These are phyloP conservation scores for Penicillium bovifimosum DNA, from an alignment of 495 filamentous ascomycete species.

Conservation along the genomic window DNA sequence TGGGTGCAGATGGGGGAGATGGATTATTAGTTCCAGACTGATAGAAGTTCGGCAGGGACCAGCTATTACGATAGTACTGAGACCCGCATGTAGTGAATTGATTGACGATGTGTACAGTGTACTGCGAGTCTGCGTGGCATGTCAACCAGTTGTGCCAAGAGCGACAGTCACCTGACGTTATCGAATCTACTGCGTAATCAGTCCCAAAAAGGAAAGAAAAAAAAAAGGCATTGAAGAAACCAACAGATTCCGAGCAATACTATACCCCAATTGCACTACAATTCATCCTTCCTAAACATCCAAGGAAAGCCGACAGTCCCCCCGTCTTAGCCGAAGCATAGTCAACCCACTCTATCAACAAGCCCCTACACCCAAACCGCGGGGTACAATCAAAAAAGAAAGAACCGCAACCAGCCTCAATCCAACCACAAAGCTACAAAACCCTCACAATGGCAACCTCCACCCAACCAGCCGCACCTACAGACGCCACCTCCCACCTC, in stretches of 20 bases:
- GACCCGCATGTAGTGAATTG: too few relatives aligned
- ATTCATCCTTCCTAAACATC: background rate
- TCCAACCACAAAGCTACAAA: slow-evolving; percentile 4
- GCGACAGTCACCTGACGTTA: slow-evolving; percentile 13
- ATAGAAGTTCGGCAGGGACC: too few relatives aligned
- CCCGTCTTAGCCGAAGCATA: background rate
- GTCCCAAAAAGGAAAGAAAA: background rate
- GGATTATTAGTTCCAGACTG: too few relatives aligned
- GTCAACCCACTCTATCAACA: background rate
- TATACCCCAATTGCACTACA: background rate
- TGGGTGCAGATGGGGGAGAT: too few relatives aligned
- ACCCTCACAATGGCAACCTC: slow-evolving; percentile 23
- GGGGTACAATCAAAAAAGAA: slow-evolving; percentile 11
- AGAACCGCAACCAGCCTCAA: slow-evolving; percentile 1
- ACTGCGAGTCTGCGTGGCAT: too few relatives aligned
- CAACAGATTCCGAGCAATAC: background rate
- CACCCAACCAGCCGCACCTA: slow-evolving; percentile 15
- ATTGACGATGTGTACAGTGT: too few relatives aligned
- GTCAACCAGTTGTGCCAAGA: too few relatives aligned
- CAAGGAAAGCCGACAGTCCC: background rate
- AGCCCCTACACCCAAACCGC: background rate
- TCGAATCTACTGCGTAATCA: slow-evolving; percentile 25
- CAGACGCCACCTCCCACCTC: slow-evolving; percentile 48
- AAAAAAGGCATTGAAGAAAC: background rate
- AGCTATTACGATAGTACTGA: too few relatives aligned